Evolutionary conservation across 1,284 basidiomycete species (phyloP), one percentile per base, ranked within the genome.

Genomic region (Trichosporon inkin): DNA sequence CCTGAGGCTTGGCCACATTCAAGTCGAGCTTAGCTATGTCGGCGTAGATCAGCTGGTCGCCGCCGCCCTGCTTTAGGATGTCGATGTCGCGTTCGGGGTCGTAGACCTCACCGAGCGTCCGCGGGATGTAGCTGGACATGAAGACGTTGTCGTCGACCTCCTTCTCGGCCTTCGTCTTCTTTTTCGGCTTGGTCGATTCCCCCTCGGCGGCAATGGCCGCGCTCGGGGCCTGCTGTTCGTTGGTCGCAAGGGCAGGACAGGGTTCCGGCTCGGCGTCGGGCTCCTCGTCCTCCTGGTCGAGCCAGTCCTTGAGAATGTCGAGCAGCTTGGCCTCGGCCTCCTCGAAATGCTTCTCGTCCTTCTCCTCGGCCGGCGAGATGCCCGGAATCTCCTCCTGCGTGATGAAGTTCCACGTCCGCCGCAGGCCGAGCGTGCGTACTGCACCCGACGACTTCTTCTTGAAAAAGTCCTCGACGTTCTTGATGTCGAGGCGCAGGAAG

Each of bases 391-490:
- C 59, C 55, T 86, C 87, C 63, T 81, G 82, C 1, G 88, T 92
- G 49, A 95, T 82, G 68, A 93, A 95, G 67, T 95, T 92, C 77
- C 98, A 99, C 39, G 87, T 87, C 36, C 85, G 82, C 55, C 90
- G 82, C 36, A 97, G 78, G 2, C 95, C 94, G 36, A 99, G 80
- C 60, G 88, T 88, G 41, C 71, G 78, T 47, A 89, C 87, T n/a
- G 68, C 66, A 2, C 72, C 75, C 16, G 62, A 56, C 0, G 91
- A 91, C 20, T 86, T 83, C 62, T 86, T 82, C 1, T 83, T 81
- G 76, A 98, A 99, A 77, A 91, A 99, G 40, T 92, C 92, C 65
- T 98, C 93, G 39, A 95, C 82, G 75, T 99, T 98, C 67, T 86
- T 87, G 54, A 99, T 84, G 77, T 99, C 96, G 40, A 84, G 87